Conservation (phyloP, 2,329 filamentous ascomycete species). For the Cladophialophora chaetospira region DNA sequence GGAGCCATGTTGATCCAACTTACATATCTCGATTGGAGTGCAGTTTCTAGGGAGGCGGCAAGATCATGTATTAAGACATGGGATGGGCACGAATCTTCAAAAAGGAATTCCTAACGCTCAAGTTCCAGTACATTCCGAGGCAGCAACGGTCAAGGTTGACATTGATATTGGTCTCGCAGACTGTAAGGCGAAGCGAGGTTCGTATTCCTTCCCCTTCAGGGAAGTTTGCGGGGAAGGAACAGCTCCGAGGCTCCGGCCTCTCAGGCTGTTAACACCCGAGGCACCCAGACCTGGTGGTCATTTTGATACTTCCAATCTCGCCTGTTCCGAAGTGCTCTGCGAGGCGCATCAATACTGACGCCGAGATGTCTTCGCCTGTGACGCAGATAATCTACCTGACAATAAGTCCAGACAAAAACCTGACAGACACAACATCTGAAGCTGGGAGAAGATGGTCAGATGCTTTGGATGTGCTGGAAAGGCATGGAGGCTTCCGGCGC, state of each 20-base stretch:
- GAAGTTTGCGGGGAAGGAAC: not conserved
- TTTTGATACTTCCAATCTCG: not conserved
- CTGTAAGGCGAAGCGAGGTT: not conserved
- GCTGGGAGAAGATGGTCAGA: conserved; percentile 33
- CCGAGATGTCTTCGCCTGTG: conserved; percentile 1
- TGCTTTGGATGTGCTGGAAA: conserved; percentile 29
- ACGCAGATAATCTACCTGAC: conserved; percentile 21
- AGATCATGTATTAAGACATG: no score
- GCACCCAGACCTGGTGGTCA: not conserved
- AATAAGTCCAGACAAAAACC: conserved; percentile 11
- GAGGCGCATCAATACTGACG: not conserved
- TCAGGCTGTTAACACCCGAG: conserved; percentile 1
- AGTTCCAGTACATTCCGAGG: not conserved
- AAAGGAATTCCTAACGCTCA: no score
- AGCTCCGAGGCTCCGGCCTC: not conserved
- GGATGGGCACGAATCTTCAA: no score
- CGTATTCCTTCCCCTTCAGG: not conserved
- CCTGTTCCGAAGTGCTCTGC: no score
- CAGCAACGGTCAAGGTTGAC: not conserved
- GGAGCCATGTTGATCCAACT: not conserved
- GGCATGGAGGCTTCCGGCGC: conserved; percentile 32
- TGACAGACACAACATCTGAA: conserved; percentile 2
- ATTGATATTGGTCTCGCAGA: no score
- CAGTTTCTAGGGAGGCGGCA: no score
- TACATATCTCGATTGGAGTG: no score